Evolutionary conservation across 768 basidiomycete genomes (phyloP), one percentile per base, ranked within the genome.

Genomic region (Kwoniella sp.): DNA sequence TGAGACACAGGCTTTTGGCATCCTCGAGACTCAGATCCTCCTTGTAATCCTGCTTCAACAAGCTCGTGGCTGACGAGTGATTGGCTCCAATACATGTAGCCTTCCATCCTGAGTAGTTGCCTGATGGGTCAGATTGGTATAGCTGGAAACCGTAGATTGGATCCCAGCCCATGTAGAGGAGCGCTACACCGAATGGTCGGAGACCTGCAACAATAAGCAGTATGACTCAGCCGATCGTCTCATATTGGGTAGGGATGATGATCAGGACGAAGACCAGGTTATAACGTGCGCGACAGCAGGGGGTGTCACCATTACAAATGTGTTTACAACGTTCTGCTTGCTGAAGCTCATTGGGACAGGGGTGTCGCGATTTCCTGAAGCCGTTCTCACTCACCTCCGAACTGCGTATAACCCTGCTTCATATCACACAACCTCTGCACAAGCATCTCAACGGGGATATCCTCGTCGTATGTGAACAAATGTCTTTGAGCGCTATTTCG

Each of bases 61-160:
- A 82, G 47, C 68, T 70, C 8, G 75, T 55, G 9, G 75, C 75
- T 1, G 75, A 74, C 24, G 92, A 90, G 79, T 90, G 96, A 83
- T 98, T 99, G 7, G 94, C 91, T n/a, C 96, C 95, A 70, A 99
- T 92, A 80, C 92, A 96, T 13, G 94, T 96, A 47, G 95, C 96
- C 81, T 97, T 98, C 84, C 94, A 97, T 13, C 95, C 95, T 0
- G 89, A 90, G 81, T 97, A 99, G 82, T 98, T 99, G 12, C 96
- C 96, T 49, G 92, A 95, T 1, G 95, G 96, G 78, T 98, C 96
- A 7, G 92, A 93, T 80, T 96, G 93, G 83, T 98, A 99, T 24
- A 99, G 86, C 79, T 99, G 96, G 85, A 98, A 96, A 61, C 87
- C 82, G 81, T 97, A 92, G 79, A 96, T 90, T 51, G 92, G 88